Evolutionary conservation across 345 rosid species (phyloP).

Genomic region (Cardiospermum halicacabum): DNA sequence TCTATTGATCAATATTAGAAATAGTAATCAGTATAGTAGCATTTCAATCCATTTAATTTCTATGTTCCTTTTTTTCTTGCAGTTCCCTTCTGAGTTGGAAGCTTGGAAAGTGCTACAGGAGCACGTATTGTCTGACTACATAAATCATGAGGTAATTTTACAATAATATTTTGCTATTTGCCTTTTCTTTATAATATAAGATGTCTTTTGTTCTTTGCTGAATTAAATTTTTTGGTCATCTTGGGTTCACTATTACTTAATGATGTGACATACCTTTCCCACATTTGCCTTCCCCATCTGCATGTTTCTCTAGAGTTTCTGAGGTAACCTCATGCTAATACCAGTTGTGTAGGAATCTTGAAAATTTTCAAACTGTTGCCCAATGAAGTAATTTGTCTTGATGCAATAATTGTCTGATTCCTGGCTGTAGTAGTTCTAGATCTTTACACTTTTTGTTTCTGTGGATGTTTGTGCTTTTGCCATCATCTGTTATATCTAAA

Average conservation of each 20-base stretch:
- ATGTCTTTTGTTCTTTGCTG: not conserved
- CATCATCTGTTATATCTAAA: conserved; percentile 2
- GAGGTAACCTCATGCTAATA: not conserved
- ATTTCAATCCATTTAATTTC: conserved; percentile 5
- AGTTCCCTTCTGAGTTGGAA: conserved; percentile 86
- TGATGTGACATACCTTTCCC: not conserved
- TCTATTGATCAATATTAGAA: not conserved
- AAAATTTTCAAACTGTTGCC: not conserved
- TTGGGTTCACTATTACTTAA: not conserved
- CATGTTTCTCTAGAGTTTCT: not conserved
- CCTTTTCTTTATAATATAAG: not conserved
- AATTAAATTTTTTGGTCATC: not conserved
- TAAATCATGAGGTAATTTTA: conserved; percentile 64
- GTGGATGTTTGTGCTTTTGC: conserved; percentile 7
- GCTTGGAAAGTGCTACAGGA: conserved; percentile 76
- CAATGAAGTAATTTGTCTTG: not conserved
- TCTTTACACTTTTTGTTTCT: not conserved
- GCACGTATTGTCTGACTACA: conserved; percentile 77
- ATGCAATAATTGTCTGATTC: not conserved
- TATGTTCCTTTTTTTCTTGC: conserved; percentile 20
- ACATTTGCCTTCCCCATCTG: not conserved
- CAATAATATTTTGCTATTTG: conserved; percentile 6
- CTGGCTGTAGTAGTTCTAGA: not conserved
- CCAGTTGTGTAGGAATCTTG: not conserved
- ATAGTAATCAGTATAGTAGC: not conserved